phyloP scores from a whole-genome alignment of 2,329 filamentous ascomycete genomes.

The Trichoderma sp. region DNA sequence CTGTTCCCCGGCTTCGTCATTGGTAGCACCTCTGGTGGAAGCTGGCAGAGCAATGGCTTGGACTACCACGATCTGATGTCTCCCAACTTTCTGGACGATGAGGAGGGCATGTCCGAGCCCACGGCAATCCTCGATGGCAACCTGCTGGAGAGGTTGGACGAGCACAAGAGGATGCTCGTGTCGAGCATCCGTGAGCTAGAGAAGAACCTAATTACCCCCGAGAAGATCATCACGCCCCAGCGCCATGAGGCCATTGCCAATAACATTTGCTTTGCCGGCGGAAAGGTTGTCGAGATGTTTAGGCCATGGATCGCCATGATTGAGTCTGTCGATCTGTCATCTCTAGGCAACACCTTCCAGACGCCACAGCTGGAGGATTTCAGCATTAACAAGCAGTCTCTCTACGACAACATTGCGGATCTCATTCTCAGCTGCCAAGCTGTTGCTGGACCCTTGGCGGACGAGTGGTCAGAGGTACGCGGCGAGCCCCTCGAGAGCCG shows the following conservation, averaged over 20 bases:
- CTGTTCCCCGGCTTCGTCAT: slow-evolving; percentile 91
- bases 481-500: slow-evolving; percentile 88
- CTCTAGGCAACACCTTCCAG: slow-evolving; percentile 75
- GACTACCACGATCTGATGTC: slow-evolving; percentile 70
- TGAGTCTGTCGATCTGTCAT: slow-evolving; percentile 87
- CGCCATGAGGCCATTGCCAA: slow-evolving; percentile 81
- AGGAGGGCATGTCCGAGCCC: slow-evolving; percentile 72
- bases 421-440: slow-evolving; percentile 85
- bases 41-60: slow-evolving; percentile 77
- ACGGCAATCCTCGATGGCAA: slow-evolving; percentile 73
- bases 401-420: slow-evolving; percentile 93
- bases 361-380: slow-evolving; percentile 87
- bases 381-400: slow-evolving; percentile 83
- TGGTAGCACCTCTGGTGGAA: slow-evolving; percentile 79
- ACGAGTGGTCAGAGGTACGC: slow-evolving; percentile 94
- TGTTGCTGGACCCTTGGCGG: slow-evolving; percentile 85
- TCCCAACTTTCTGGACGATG: slow-evolving; percentile 84
- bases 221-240: slow-evolving; percentile 78
- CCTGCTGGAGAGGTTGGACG: slow-evolving; percentile 80
- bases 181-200: slow-evolving; percentile 85
- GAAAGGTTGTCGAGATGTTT: slow-evolving; percentile 83
- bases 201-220: slow-evolving; percentile 73
- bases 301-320: slow-evolving; percentile 87
- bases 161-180: slow-evolving; percentile 82
- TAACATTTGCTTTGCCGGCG: slow-evolving; percentile 75